Evolutionary conservation across 73 alveolate species (phyloP), one percentile per base, ranked within the genome.

Genomic region (Breviolum minutum): DNA sequence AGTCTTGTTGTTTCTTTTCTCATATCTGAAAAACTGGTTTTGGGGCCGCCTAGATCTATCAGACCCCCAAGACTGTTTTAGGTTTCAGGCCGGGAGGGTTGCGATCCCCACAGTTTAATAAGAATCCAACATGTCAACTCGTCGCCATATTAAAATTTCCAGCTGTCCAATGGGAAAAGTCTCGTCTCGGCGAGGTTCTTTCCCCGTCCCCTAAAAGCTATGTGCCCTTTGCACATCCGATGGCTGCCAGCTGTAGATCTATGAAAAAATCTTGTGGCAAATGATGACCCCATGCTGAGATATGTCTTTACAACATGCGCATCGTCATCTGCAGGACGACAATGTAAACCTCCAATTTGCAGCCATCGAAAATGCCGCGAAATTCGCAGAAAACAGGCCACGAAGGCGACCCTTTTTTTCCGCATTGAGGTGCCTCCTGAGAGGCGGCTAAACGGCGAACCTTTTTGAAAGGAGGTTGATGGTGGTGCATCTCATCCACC

Each of bases 151-250:
- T 40, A 40, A 40, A 40, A 40, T 40, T 40, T 40, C 54, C 54
- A 22, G 19, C 60, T 7, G 16, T 20, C 87, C 87, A 79, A 79
- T 40, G 88, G 32, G 68, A 30, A 77, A 77, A 62, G 62, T 32
- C 88, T 12, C 19, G 19, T 63, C 88, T 80, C 88, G 88, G 88
- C 88, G 88, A 80, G 88, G 88, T 80, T 30, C 68, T 48, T 40
- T 40, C 54, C 88, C 88, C 82, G 68, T 48, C 86, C 86, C 86
- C 86, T 77, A 71, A 17, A 40, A 71, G 81, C 81, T 71, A 71
- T 66, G 76, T 20, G 76, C 76, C 54, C 54, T 40, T 40, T 40
- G 54, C 54, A 40, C 54, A 40, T 40, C 54, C 54, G 54, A 40
- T 40, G 54, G 54, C 54, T 40, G 54, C 54, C 54, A 3, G 54